phyloP scores from a whole-genome alignment of 106 monocot genomes.

The Dioscorea dumetorum region DNA sequence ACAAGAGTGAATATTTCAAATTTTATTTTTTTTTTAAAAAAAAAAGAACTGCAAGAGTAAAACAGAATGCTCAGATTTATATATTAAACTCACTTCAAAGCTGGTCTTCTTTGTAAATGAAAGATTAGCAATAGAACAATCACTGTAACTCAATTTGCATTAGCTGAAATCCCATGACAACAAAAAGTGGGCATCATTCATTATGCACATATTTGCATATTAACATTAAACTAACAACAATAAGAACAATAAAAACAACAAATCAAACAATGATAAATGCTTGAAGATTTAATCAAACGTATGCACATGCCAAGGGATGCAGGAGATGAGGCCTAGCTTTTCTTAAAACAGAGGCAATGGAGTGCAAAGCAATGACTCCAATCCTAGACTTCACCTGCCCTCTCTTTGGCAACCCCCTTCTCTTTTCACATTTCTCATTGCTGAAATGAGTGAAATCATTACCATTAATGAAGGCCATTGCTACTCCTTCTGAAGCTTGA shows the following conservation, averaged over 20 bases:
- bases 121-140: too few relatives aligned
- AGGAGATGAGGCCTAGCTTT: constrained; percentile 5
- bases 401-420: constrained; percentile 20
- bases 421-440: background rate
- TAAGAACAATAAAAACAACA: background rate
- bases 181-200: too few relatives aligned
- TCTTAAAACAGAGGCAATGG: constrained; percentile 13
- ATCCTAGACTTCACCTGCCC: constrained; percentile 29
- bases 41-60: too few relatives aligned
- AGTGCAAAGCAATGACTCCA: constrained; percentile 10
- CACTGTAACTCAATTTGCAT: background rate
- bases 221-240: background rate
- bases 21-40: too few relatives aligned
- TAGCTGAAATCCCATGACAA: background rate
- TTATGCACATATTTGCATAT: too few relatives aligned
- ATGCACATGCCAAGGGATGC: constrained; percentile 5
- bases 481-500: too few relatives aligned
- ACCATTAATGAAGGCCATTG: too few relatives aligned
- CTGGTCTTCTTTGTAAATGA: too few relatives aligned
- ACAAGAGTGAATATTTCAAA: too few relatives aligned
- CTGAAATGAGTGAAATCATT: too few relatives aligned
- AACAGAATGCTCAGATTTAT: too few relatives aligned
- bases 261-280: background rate
- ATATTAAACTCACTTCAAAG: too few relatives aligned
- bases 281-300: background rate